Percentiles rank a stretch among this genome's conserved stretches.
Conservation (phyloP, 768 basidiomycete species). For the Phlebiopsis gigantea region DNA sequence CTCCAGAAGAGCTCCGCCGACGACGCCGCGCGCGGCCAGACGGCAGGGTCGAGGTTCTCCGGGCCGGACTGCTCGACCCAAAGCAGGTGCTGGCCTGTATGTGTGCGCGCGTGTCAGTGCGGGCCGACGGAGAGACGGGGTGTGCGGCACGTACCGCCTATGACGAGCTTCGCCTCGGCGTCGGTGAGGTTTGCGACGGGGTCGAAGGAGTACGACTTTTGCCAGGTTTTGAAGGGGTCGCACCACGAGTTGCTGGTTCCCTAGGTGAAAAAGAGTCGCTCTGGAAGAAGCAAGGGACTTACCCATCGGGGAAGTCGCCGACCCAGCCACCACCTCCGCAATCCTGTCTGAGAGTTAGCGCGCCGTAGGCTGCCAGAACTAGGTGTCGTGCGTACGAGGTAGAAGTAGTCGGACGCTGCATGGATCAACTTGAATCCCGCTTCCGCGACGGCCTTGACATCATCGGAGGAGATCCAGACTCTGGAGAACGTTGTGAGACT, state of each 20-base stretch:
- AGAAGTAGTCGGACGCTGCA: conserved; percentile 71
- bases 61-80: conserved; percentile 74
- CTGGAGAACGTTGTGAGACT: conserved; percentile 30
- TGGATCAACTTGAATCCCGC: conserved; percentile 63
- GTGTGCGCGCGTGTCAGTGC: not conserved
- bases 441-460: conserved; percentile 54
- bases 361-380: not conserved
- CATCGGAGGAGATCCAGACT: conserved; percentile 67
- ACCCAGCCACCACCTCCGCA: conserved; percentile 74
- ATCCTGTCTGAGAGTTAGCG: conserved; percentile 33
- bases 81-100: conserved; percentile 54
- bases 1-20: conserved; percentile 79
- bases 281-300: conserved; percentile 7
- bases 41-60: conserved; percentile 60
- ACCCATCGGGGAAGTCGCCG: conserved; percentile 42
- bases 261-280: not conserved
- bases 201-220: conserved; percentile 69
- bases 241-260: conserved; percentile 67
- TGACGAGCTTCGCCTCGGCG: conserved; percentile 46
- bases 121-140: conserved; percentile 1
- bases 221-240: conserved; percentile 79
- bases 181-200: conserved; percentile 52
- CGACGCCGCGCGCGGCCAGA: conserved; percentile 70
- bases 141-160: conserved; percentile 50
- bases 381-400: conserved; percentile 40